Evolutionary conservation across 2,329 filamentous ascomycete genomes (phyloP).

Genomic region (Aspergillus sclerotialis): DNA sequence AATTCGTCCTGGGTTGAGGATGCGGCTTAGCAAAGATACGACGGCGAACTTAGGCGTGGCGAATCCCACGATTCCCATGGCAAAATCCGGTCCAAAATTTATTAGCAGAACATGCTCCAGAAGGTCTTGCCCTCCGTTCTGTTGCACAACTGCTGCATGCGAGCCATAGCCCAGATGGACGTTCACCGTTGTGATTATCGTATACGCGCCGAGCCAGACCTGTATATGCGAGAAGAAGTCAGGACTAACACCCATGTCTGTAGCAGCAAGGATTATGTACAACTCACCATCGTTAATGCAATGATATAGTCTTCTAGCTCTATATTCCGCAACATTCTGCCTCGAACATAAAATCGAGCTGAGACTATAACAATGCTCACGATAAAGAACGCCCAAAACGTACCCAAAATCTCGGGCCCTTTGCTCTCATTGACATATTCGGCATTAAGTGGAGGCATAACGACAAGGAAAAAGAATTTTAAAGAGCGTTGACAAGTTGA

Average conservation of each 20-base stretch:
- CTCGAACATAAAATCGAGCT: constrained; percentile 28
- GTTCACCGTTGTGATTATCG: constrained; percentile 1
- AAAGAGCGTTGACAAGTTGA: background rate
- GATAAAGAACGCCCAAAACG: constrained; percentile 23
- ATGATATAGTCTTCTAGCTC: constrained; percentile 35
- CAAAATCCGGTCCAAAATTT: constrained; percentile 20
- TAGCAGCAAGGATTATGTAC: background rate
- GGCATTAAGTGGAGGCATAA: background rate
- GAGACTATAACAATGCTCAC: constrained; percentile 25
- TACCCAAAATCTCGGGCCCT: constrained; percentile 27
- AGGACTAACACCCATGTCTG: too few species aligned
- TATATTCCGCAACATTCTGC: constrained; percentile 23
- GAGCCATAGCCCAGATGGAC: constrained; percentile 31
- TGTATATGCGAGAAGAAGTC: too few species aligned
- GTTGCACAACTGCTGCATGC: constrained; percentile 27
- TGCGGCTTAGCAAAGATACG: constrained; percentile 17
- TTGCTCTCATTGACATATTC: constrained; percentile 21
- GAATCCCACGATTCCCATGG: constrained; percentile 23
- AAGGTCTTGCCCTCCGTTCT: constrained; percentile 11
- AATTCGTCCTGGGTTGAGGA: constrained; percentile 17
- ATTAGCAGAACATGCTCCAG: constrained; percentile 18
- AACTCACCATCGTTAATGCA: constrained; percentile 23
- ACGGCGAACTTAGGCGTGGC: constrained; percentile 23
- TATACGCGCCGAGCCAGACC: constrained; percentile 22
- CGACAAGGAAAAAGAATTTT: background rate